Evolutionary conservation across 1,284 basidiomycete genomes (phyloP).

Genomic region (Boletus semigastroideus): DNA sequence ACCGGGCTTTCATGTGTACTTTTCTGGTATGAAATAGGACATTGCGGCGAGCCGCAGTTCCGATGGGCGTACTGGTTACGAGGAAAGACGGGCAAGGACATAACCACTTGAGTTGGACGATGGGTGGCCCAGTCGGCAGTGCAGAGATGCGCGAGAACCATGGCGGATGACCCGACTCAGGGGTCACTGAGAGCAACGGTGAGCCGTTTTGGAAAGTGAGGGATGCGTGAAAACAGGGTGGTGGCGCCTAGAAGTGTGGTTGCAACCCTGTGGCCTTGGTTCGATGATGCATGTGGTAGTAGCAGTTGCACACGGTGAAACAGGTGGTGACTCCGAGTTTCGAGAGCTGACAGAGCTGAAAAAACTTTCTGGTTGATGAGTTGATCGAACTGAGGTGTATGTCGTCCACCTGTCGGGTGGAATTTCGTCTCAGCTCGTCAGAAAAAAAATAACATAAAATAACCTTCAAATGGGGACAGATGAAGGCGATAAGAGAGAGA

Average conservation of each 20-base stretch:
- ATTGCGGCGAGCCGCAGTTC: conserved; percentile 5
- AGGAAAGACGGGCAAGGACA: neutral
- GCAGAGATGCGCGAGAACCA: neutral
- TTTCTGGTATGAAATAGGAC: conserved; percentile 4
- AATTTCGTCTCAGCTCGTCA: conserved; percentile 19
- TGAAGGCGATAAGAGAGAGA: conserved; percentile 22
- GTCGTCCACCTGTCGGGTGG: conserved; percentile 14
- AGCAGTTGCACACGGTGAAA: conserved; percentile 4
- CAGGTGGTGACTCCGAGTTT: conserved; percentile 9
- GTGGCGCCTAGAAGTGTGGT: conserved; percentile 1
- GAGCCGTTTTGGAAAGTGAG: neutral
- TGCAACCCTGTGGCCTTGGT: neutral
- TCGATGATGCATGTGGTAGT: conserved; percentile 8
- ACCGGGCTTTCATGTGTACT: conserved; percentile 17
- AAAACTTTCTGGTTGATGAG: conserved; percentile 22
- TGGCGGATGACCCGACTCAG: neutral
- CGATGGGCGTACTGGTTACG: neutral
- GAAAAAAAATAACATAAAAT: conserved; percentile 3
- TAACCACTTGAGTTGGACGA: conserved; percentile 1
- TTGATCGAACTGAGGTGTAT: conserved; percentile 17
- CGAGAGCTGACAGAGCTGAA: conserved; percentile 4
- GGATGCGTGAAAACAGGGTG: conserved; percentile 4
- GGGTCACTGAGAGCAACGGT: neutral
- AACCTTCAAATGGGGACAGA: conserved; percentile 23
- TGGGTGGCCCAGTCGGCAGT: neutral